Conservation (phyloP, 2,329 filamentous ascomycete species). For the Botrytis galanthina region DNA sequence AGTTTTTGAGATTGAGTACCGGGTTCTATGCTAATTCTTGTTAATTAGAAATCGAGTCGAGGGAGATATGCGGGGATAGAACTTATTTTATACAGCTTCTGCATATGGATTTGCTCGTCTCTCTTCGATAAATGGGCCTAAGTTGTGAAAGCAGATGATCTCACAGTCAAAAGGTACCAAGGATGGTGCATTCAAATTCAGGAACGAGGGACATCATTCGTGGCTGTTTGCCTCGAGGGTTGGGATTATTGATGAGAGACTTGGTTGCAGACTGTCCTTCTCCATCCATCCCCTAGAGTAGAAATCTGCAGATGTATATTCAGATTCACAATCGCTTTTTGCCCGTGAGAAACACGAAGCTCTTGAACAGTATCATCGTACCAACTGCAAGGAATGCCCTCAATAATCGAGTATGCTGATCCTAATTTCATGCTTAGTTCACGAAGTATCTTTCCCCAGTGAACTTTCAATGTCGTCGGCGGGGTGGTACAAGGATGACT, state of each 20-base stretch:
- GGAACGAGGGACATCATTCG: background rate
- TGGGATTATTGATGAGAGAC: background rate
- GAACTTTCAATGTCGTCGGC: background rate
- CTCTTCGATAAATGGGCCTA: background rate
- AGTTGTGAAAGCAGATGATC: background rate
- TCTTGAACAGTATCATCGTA: background rate
- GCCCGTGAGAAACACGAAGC: background rate
- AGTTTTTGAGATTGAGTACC: background rate
- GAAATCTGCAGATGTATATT: background rate
- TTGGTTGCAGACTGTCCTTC: background rate
- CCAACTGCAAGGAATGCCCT: background rate
- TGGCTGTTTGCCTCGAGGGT: background rate
- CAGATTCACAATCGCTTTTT: background rate
- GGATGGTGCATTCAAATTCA: background rate
- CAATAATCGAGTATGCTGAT: background rate
- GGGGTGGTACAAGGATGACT: background rate
- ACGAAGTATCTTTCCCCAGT: background rate
- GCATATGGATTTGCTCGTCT: background rate
- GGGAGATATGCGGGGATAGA: too few species aligned
- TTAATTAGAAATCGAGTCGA: background rate
- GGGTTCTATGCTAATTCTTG: background rate
- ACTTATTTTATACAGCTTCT: background rate
- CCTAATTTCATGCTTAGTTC: too few species aligned
- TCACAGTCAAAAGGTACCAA: background rate
- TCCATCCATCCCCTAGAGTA: background rate